These are phyloP conservation scores for Xylona heveae DNA, from an alignment of 495 filamentous ascomycete genomes.

Conservation along the genomic window DNA sequence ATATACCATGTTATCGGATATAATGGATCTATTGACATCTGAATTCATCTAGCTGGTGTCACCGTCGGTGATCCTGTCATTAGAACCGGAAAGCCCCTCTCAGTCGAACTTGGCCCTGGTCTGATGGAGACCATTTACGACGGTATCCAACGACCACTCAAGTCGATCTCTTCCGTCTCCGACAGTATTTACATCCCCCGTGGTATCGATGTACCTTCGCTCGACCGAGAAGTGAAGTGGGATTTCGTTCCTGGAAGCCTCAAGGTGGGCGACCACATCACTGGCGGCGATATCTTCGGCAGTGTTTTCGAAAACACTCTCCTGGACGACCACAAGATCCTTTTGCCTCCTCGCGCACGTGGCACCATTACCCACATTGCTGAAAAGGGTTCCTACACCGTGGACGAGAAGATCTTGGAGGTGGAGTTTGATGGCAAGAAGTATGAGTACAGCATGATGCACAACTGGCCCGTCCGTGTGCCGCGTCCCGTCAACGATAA, in stretches of 20 bases:
- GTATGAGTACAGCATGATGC: slow-evolving; percentile 89
- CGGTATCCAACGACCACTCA: slow-evolving; percentile 89
- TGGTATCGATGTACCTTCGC: slow-evolving; percentile 70
- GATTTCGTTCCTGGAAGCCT: slow-evolving; percentile 62
- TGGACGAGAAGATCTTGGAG: slow-evolving; percentile 86
- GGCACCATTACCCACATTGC: slow-evolving; percentile 86
- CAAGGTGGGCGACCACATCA: slow-evolving; percentile 93
- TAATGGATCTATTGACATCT: neutral
- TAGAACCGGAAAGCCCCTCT: slow-evolving; percentile 83
- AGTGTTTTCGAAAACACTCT: slow-evolving; percentile 90
- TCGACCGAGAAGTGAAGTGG: slow-evolving; percentile 82
- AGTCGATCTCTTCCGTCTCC: slow-evolving; percentile 52
- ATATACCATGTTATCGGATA: slow-evolving; percentile 1
- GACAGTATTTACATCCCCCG: slow-evolving; percentile 92
- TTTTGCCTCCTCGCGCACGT: slow-evolving; percentile 75
- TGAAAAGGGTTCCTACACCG: slow-evolving; percentile 75
- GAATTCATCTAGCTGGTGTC: slow-evolving; percentile 47
- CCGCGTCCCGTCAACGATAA: slow-evolving; percentile 81
- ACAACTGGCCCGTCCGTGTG: slow-evolving; percentile 96
- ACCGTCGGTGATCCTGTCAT: slow-evolving; percentile 86
- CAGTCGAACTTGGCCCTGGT: slow-evolving; percentile 90
- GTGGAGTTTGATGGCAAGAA: slow-evolving; percentile 94
- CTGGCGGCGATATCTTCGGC: slow-evolving; percentile 88
- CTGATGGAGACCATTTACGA: slow-evolving; percentile 99
- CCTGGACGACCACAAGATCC: slow-evolving; percentile 82